Conservation (phyloP, 1,284 basidiomycete genomes). For the Microbotryomycetes sp. region DNA sequence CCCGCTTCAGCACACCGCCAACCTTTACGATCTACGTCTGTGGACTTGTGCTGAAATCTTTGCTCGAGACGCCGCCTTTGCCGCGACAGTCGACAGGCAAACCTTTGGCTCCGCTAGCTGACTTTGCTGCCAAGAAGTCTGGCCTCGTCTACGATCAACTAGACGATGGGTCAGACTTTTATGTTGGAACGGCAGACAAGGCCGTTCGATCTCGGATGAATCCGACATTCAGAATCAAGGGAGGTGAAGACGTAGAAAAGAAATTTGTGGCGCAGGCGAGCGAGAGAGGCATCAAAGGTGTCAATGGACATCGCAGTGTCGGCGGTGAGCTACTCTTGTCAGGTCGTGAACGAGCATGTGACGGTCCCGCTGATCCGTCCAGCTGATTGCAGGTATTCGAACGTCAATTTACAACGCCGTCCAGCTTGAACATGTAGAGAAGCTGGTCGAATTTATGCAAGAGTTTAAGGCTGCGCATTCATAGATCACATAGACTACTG, state of each 20-base stretch:
- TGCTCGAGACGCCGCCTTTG: slow-evolving; percentile 41
- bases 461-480: slow-evolving; percentile 35
- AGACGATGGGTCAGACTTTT: slow-evolving; percentile 43
- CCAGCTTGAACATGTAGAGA: slow-evolving; percentile 61
- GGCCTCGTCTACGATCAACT: slow-evolving; percentile 65
- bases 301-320: slow-evolving; percentile 74
- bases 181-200: slow-evolving; percentile 30
- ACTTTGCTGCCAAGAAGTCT: slow-evolving; percentile 63
- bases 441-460: slow-evolving; percentile 47
- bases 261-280: slow-evolving; percentile 73
- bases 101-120: slow-evolving; percentile 62
- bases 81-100: slow-evolving; percentile 47
- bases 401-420: slow-evolving; percentile 93
- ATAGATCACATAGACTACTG: slow-evolving; percentile 12
- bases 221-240: slow-evolving; percentile 66
- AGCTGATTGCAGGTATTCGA: slow-evolving; percentile 78
- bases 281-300: slow-evolving; percentile 64
- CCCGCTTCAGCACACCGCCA: slow-evolving; percentile 62
- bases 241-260: slow-evolving; percentile 54
- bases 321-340: slow-evolving; percentile 48
- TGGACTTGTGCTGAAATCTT: slow-evolving; percentile 73
- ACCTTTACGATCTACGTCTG: slow-evolving; percentile 89
- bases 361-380: slow-evolving; percentile 47
- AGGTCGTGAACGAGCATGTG: background rate
- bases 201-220: slow-evolving; percentile 66